Evolutionary conservation across 805 yeast genomes (phyloP).

Genomic region (Priceomyces haplophilus): DNA sequence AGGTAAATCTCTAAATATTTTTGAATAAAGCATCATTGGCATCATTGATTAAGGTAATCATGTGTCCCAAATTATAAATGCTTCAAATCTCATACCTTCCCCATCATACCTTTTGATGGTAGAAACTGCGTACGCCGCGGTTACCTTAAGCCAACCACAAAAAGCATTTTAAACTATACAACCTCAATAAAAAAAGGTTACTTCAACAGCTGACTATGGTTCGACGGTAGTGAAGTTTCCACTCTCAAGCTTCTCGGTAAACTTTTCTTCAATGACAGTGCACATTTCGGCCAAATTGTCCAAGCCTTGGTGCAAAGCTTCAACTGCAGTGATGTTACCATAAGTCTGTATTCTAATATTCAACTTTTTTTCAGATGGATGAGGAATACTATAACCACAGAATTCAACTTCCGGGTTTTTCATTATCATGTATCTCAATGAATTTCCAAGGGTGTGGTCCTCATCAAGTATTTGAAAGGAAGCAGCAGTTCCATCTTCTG

Average conservation of each 20-base stretch:
- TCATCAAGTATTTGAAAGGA: conserved; percentile 91
- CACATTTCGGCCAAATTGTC: conserved; percentile 82
- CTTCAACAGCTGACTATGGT: conserved; percentile 26
- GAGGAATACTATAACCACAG: conserved; percentile 98
- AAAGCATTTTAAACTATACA: too few relatives aligned
- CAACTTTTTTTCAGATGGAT: conserved; percentile 89
- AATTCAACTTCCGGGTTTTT: conserved; percentile 97
- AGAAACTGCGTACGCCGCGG: too few relatives aligned
- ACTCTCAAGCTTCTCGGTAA: conserved; percentile 63
- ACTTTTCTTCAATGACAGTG: conserved; percentile 75
- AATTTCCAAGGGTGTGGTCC: conserved; percentile 95
- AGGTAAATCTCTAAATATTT: too few relatives aligned
- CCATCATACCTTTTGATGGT: too few relatives aligned
- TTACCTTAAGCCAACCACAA: too few relatives aligned
- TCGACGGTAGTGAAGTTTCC: conserved; percentile 50
- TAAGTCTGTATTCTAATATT: conserved; percentile 94
- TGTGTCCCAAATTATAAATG: too few relatives aligned
- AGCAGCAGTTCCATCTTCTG: conserved; percentile 92
- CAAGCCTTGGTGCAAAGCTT: conserved; percentile 89
- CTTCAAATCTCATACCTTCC: too few relatives aligned
- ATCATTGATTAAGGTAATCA: too few relatives aligned
- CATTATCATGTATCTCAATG: conserved; percentile 91
- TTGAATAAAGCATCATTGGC: too few relatives aligned
- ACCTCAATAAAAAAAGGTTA: too few relatives aligned
- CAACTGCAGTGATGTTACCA: conserved; percentile 79